Conservation (phyloP, 768 basidiomycete species). For the Suillus spraguei region DNA sequence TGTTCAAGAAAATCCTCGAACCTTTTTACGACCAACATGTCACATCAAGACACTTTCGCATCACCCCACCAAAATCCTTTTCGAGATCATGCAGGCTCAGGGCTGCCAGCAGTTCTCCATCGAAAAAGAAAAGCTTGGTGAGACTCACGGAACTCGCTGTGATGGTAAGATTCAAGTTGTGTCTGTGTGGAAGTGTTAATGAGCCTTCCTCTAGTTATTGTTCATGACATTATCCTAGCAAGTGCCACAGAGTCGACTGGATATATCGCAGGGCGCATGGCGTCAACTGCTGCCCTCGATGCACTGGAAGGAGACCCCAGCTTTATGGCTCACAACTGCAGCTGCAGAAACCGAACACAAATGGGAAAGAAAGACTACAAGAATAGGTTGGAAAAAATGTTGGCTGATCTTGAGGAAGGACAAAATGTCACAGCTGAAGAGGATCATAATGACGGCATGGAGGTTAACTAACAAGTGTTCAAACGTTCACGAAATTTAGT, state of each 20-base stretch:
- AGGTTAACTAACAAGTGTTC: neutral
- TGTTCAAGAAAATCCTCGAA: conserved; percentile 69
- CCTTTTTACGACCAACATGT: conserved; percentile 83
- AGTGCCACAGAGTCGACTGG: conserved; percentile 54
- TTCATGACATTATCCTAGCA: conserved; percentile 68
- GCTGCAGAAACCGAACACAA: conserved; percentile 51
- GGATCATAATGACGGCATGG: neutral
- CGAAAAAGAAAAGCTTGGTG: conserved; percentile 48
- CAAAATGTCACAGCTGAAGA: neutral
- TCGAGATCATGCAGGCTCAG: conserved; percentile 71
- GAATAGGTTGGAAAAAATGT: conserved; percentile 37
- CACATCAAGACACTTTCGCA: conserved; percentile 70
- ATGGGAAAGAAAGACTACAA: conserved; percentile 39
- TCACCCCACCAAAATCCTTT: conserved; percentile 76
- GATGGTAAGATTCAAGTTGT: conserved; percentile 45
- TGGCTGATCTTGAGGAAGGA: conserved; percentile 27
- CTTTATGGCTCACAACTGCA: conserved; percentile 65
- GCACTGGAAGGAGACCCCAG: conserved; percentile 64
- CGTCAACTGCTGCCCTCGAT: conserved; percentile 68
- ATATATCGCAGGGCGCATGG: conserved; percentile 58
- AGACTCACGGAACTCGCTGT: conserved; percentile 43
- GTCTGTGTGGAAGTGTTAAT: conserved; percentile 13
- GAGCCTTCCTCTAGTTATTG: conserved; percentile 50
- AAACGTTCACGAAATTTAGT: neutral
- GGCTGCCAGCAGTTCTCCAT: conserved; percentile 71